Evolutionary conservation across 768 basidiomycete genomes (phyloP).

Genomic region (Ramaria sp.): DNA sequence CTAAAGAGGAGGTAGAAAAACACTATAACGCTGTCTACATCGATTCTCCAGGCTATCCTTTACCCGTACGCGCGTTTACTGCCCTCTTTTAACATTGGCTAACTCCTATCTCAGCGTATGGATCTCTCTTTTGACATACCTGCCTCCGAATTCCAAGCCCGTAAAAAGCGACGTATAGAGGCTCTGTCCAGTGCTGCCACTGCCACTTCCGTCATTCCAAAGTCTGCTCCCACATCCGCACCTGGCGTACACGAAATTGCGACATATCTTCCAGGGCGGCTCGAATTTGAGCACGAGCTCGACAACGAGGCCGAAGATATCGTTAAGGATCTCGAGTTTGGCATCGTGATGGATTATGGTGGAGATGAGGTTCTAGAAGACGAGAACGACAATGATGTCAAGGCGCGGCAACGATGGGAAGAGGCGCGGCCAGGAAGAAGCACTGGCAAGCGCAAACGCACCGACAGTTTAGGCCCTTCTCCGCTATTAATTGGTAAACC

Average conservation of each 20-base stretch:
- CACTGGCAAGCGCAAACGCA: slow-evolving; percentile 16
- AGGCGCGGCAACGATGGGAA: slow-evolving; percentile 31
- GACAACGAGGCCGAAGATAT: slow-evolving; percentile 96
- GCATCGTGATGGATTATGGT: slow-evolving; percentile 73
- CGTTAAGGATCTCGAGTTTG: slow-evolving; percentile 94
- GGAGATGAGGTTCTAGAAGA: slow-evolving; percentile 76
- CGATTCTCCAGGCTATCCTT: slow-evolving; percentile 65
- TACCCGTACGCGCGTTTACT: slow-evolving; percentile 49
- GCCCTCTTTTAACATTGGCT: slow-evolving; percentile 3
- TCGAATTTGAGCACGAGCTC: slow-evolving; percentile 96
- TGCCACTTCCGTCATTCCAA: slow-evolving; percentile 42
- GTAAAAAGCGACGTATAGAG: slow-evolving; percentile 83
- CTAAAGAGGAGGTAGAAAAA: slow-evolving; percentile 85
- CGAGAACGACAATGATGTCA: slow-evolving; percentile 65
- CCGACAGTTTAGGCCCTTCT: slow-evolving; percentile 8
- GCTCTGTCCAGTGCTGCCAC: slow-evolving; percentile 51
- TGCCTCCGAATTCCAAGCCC: slow-evolving; percentile 73
- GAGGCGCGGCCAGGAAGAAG: slow-evolving; percentile 20
- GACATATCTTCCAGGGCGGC: slow-evolving; percentile 88
- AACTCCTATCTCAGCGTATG: slow-evolving; percentile 22
- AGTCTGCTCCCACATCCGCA: slow-evolving; percentile 74
- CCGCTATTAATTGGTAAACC: background rate
- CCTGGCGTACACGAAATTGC: slow-evolving; percentile 89
- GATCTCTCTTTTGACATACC: slow-evolving; percentile 60
- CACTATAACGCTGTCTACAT: slow-evolving; percentile 83